These are phyloP conservation scores for Fusarium sp. DNA, from an alignment of 2,329 filamentous ascomycete species.

Conservation along the genomic window DNA sequence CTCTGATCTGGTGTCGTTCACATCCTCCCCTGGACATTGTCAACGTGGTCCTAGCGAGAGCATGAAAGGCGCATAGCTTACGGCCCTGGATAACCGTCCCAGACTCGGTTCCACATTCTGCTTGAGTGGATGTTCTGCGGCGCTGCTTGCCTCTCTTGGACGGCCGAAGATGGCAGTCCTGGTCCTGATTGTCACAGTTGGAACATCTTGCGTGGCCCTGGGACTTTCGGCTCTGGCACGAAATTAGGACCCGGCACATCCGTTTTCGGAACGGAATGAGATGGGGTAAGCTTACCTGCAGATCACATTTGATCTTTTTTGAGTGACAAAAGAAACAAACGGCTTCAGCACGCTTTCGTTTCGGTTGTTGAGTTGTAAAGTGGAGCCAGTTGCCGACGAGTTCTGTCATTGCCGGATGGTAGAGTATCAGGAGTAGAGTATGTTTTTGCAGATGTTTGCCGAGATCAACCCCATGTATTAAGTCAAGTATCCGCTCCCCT, in stretches of 20 bases:
- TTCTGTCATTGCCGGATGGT: slow-evolving; percentile 49
- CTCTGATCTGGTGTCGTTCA: not conserved
- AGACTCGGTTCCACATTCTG: slow-evolving; percentile 3
- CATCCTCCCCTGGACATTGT: slow-evolving; percentile 1
- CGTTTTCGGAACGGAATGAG: not conserved
- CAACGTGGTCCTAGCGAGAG: not conserved
- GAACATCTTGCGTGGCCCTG: slow-evolving; percentile 48
- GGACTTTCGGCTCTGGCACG: slow-evolving; percentile 33
- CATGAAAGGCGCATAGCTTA: not conserved
- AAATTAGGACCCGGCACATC: not conserved
- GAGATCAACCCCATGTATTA: slow-evolving; percentile 3
- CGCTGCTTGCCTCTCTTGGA: slow-evolving; percentile 50
- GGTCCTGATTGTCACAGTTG: slow-evolving; percentile 48
- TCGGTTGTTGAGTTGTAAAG: slow-evolving; percentile 51
- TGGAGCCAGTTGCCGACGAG: slow-evolving; percentile 53
- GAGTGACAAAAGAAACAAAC: slow-evolving; percentile 52
- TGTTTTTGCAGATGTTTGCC: not conserved
- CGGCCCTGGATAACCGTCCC: not conserved
- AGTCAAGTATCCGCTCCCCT: not conserved
- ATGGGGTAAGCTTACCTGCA: slow-evolving; percentile 42
- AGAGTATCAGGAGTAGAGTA: not conserved
- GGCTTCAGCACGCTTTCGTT: slow-evolving; percentile 51
- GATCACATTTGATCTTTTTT: slow-evolving; percentile 56
- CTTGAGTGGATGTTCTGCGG: not conserved
- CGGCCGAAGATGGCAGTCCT: slow-evolving; percentile 50